Conservation (phyloP, 345 rosid species). For the Pseudoturritis turrita region DNA sequence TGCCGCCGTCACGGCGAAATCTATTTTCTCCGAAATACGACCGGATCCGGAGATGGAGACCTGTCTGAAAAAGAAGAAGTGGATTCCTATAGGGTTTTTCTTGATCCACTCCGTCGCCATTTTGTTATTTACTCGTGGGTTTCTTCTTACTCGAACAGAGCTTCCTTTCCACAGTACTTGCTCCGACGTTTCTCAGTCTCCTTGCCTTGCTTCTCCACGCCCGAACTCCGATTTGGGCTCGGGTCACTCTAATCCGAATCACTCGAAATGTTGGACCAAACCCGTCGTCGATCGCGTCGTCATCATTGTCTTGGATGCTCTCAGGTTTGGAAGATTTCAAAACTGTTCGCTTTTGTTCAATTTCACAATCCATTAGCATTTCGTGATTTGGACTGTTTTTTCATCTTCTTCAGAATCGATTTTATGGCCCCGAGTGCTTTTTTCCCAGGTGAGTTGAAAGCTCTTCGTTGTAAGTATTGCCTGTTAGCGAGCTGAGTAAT, state of each 20-base stretch:
- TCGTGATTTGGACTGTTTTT: background rate
- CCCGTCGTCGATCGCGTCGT: constrained; percentile 66
- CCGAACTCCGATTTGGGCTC: background rate
- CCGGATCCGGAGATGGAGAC: constrained; percentile 27
- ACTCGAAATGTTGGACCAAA: constrained; percentile 57
- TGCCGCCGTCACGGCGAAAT: constrained; percentile 13
- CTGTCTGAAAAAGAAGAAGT: constrained; percentile 21
- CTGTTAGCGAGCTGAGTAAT: background rate
- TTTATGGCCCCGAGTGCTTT: constrained; percentile 73
- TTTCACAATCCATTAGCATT: background rate
- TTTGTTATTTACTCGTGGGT: constrained; percentile 72
- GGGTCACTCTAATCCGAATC: background rate
- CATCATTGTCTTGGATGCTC: constrained; percentile 80
- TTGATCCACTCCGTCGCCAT: constrained; percentile 55
- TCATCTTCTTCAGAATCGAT: constrained; percentile 48
- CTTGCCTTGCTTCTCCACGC: constrained; percentile 40
- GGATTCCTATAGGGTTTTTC: constrained; percentile 31
- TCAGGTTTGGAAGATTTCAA: constrained; percentile 37
- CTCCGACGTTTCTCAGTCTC: constrained; percentile 63
- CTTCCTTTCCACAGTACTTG: constrained; percentile 66
- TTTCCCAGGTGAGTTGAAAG: constrained; percentile 43
- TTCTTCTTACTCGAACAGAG: constrained; percentile 90
- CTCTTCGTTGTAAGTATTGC: background rate
- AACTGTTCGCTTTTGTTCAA: background rate
- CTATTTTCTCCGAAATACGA: background rate